These are phyloP conservation scores for Ehretia macrophylla DNA, from an alignment of 257 asterid genomes.

Conservation along the genomic window DNA sequence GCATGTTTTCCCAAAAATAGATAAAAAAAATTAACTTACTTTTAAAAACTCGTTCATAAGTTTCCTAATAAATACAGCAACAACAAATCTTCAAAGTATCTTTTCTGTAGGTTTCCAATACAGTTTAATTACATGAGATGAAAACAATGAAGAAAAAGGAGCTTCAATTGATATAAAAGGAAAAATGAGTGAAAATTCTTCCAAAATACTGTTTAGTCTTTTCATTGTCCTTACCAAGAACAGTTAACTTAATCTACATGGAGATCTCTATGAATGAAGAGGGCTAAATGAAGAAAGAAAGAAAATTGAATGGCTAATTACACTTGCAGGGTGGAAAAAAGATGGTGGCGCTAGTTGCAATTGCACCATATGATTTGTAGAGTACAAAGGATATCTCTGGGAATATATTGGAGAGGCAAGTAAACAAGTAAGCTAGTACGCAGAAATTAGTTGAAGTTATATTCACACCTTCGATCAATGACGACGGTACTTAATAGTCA, in stretches of 20 bases:
- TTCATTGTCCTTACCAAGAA: not conserved
- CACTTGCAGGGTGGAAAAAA: not conserved
- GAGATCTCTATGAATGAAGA: not conserved
- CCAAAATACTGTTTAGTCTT: not conserved
- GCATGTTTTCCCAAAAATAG: too few species aligned
- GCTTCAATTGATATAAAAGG: too few species aligned
- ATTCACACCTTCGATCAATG: slow-evolving; percentile 28
- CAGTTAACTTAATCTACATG: not conserved
- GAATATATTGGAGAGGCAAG: slow-evolving; percentile 14
- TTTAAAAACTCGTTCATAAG: too few species aligned
- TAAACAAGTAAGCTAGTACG: slow-evolving; percentile 13
- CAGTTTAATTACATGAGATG: too few species aligned
- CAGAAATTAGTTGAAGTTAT: slow-evolving; percentile 10
- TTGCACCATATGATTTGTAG: not conserved
- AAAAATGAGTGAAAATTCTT: too few species aligned
- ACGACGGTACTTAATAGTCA: slow-evolving; percentile 40
- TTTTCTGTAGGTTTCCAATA: too few species aligned
- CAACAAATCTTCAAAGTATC: too few species aligned
- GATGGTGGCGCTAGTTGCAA: not conserved
- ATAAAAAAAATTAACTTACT: too few species aligned
- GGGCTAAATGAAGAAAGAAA: not conserved
- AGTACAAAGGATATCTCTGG: slow-evolving; percentile 2
- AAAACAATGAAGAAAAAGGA: too few species aligned
- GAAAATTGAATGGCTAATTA: not conserved
- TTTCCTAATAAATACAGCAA: too few species aligned